phyloP scores from a whole-genome alignment of 495 filamentous ascomycete species.

The Podospora pseudopauciseta region DNA sequence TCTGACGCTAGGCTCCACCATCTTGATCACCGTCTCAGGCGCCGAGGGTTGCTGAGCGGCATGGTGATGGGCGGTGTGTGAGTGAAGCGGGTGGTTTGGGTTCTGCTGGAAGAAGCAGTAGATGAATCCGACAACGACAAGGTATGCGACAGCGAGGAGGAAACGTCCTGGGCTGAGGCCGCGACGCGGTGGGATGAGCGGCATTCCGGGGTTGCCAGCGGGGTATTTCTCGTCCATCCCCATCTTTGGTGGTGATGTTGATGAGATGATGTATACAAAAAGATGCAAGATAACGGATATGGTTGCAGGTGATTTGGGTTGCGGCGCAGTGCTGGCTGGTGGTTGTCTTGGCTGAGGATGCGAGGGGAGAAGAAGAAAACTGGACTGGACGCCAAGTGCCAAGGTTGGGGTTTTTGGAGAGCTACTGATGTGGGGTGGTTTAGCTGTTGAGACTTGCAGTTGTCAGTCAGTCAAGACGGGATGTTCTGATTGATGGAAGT shows the following conservation, averaged over 20 bases:
- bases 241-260: conserved; percentile 7
- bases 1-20: background rate
- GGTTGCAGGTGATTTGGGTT: background rate
- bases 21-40: background rate
- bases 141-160: conserved; percentile 11
- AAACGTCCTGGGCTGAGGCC: conserved; percentile 15
- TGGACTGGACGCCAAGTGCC: background rate
- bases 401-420: background rate
- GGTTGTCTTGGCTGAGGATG: background rate
- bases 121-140: conserved; percentile 8
- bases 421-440: background rate
- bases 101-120: conserved; percentile 14
- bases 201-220: conserved; percentile 14
- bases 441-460: background rate
- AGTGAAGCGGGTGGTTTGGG: background rate
- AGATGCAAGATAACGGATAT: background rate
- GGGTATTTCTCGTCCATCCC: conserved; percentile 21
- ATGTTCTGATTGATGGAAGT: background rate
- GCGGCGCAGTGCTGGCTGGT: background rate
- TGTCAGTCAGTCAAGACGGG: background rate
- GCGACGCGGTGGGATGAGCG: conserved; percentile 16
- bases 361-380: background rate
- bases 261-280: background rate
- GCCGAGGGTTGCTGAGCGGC: background rate
- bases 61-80: background rate